A percentile compares a stretch with the other conserved stretches of the same genome.
Evolutionary conservation across 805 yeast genomes (phyloP).

Genomic region (Saccharomyces paradoxus): DNA sequence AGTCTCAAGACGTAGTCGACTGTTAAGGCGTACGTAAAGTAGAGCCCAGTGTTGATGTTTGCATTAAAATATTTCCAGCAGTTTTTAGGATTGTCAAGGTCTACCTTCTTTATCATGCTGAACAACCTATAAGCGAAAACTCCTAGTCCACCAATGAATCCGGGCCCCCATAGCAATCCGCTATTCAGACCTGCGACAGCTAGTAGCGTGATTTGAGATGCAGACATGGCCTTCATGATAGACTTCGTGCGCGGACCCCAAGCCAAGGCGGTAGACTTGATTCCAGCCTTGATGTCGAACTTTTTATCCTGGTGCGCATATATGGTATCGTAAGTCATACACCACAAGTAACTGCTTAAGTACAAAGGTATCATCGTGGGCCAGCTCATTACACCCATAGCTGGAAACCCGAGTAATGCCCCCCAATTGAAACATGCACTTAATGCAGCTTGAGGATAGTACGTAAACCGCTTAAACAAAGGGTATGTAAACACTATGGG

Average conservation of each 20-base stretch:
- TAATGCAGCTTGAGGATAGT: slow-evolving; percentile 84
- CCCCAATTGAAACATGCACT: slow-evolving; percentile 92
- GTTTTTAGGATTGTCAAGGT: slow-evolving; percentile 66
- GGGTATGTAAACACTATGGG: slow-evolving; percentile 83
- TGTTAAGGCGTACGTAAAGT: slow-evolving; percentile 56
- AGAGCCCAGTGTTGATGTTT: slow-evolving; percentile 71
- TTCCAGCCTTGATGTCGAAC: slow-evolving; percentile 83
- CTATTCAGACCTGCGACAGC: slow-evolving; percentile 63
- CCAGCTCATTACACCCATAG: slow-evolving; percentile 79
- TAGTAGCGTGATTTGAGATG: slow-evolving; percentile 58
- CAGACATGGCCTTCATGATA: slow-evolving; percentile 54
- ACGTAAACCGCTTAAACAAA: slow-evolving; percentile 85
- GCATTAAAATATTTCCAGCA: slow-evolving; percentile 78
- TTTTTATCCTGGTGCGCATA: slow-evolving; percentile 96
- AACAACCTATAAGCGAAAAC: slow-evolving; percentile 63
- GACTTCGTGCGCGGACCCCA: slow-evolving; percentile 82
- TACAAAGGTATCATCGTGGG: slow-evolving; percentile 72
- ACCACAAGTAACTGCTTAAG: slow-evolving; percentile 76
- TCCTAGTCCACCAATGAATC: slow-evolving; percentile 59
- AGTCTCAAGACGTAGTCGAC: slow-evolving; percentile 51
- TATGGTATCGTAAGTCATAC: slow-evolving; percentile 90
- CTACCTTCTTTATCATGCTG: slow-evolving; percentile 61
- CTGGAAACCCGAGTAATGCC: slow-evolving; percentile 87
- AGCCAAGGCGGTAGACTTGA: slow-evolving; percentile 88
- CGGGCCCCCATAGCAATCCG: slow-evolving; percentile 69